Base-by-base conservation (phyloP, 2,329 filamentous ascomycete genomes). In the Botrytis aclada region DNA sequence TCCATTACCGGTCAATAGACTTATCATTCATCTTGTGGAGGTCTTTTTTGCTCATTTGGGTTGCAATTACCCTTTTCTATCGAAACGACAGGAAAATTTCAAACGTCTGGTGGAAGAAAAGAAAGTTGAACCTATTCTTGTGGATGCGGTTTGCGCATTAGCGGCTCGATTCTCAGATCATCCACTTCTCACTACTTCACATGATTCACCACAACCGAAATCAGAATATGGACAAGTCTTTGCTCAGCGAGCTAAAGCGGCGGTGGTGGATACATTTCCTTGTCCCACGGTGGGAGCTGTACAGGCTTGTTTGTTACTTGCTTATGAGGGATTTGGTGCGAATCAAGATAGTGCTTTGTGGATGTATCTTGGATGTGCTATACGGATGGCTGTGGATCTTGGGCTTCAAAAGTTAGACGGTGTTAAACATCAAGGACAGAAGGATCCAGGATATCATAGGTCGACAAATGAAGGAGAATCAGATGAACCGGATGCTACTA, bases 351-450 rank as follows among this genome's bases (percentile, higher is more conserved):
- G 93, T 80, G 93, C 93, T 0, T 82, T 97, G 10, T 97, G 94
- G 94, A 97, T 97, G 93, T 97, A 97, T 79, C 85, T 97, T 1
- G 94, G 94, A 0, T 90, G 95, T 69, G 91, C 94, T 0, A 97
- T 97, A 74, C 90, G 94, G 7, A 92, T 94, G 89, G 91, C 91
- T 0, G 88, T 93, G 74, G 92, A 94, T 79, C 82, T 97, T 16
- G 94, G 94, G 0, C 85, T 97, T 76, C 93, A 95, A 77, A 97
- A 94, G 76, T 86, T 92, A 25, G 91, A 95, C 75, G 94, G 93
- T 0, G 86, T 97, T 65, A 86, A 85, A 70, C 69, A 70, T 74
- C 87, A 88, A 76, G 86, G 85, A 2, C 74, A 78, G 74, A 80
- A 77, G 56, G 79, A 79, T 71, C 76, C 79, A 29, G 75, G 74